Evolutionary conservation across 2,329 filamentous ascomycete species (phyloP).

Genomic region (Aureobasidium subglaciale): DNA sequence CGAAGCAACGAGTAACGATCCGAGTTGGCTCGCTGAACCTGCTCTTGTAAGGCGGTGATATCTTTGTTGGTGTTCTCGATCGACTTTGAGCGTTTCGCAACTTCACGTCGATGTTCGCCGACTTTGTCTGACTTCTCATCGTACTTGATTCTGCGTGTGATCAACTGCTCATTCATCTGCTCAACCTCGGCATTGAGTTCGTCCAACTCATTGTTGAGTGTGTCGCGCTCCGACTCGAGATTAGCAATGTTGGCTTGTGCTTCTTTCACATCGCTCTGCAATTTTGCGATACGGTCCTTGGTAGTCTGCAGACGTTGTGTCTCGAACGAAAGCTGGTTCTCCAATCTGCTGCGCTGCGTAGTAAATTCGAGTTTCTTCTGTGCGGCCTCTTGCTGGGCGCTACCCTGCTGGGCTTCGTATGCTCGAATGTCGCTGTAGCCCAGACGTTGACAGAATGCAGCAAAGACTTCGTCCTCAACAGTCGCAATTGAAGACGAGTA

Average conservation of each 20-base stretch:
- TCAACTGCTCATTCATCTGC: conserved; percentile 63
- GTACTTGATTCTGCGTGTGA: conserved; percentile 60
- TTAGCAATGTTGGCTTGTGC: conserved; percentile 62
- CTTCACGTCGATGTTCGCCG: conserved; percentile 67
- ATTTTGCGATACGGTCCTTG: conserved; percentile 58
- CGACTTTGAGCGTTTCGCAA: conserved; percentile 76
- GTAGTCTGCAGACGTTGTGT: conserved; percentile 67
- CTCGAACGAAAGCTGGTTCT: conserved; percentile 56
- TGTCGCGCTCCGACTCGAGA: conserved; percentile 64
- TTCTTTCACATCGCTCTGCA: conserved; percentile 60
- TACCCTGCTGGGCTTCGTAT: conserved; percentile 90
- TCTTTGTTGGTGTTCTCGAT: conserved; percentile 70
- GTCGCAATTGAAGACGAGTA: conserved; percentile 61
- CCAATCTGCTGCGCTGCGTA: conserved; percentile 60
- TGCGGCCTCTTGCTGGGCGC: conserved; percentile 79
- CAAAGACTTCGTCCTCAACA: conserved; percentile 85
- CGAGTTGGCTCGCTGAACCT: conserved; percentile 77
- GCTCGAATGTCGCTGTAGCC: conserved; percentile 85
- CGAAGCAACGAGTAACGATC: conserved; percentile 77
- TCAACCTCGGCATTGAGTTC: conserved; percentile 70
- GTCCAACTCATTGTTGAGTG: conserved; percentile 66
- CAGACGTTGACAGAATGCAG: conserved; percentile 74
- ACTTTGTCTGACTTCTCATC: conserved; percentile 67
- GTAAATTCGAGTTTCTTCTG: conserved; percentile 83
- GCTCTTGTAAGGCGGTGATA: conserved; percentile 72